A percentile compares a stretch with the other conserved stretches of the same genome.
Evolutionary conservation across 805 yeast species (phyloP).

Genomic region (Wickerhamomyces chambardii): DNA sequence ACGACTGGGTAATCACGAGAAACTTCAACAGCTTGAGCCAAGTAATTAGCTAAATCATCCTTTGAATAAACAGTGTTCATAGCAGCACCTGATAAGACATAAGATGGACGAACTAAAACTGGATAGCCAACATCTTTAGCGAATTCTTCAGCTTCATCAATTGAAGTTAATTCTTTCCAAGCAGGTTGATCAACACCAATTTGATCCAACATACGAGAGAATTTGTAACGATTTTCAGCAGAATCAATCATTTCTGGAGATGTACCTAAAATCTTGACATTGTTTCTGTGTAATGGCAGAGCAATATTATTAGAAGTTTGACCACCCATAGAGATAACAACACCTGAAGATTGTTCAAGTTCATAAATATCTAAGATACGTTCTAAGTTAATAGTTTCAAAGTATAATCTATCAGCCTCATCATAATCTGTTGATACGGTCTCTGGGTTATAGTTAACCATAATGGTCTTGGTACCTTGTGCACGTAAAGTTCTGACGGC

Average conservation of each 20-base stretch:
- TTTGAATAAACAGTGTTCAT: constrained; percentile 93
- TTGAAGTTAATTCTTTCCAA: constrained; percentile 94
- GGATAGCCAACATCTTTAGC: constrained; percentile 91
- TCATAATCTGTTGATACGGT: constrained; percentile 98
- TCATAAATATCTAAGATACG: constrained; percentile 93
- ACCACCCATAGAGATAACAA: constrained; percentile 97
- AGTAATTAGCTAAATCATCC: constrained; percentile 79
- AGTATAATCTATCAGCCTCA: constrained; percentile 94
- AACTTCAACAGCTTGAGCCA: constrained; percentile 93
- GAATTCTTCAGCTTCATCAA: constrained; percentile 86
- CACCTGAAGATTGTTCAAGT: constrained; percentile 84
- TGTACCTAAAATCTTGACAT: constrained; percentile 92
- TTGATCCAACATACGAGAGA: constrained; percentile 92
- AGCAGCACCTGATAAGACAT: constrained; percentile 97
- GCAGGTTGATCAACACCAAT: constrained; percentile 99
- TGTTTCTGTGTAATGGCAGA: constrained; percentile 82
- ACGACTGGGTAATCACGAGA: constrained; percentile 98
- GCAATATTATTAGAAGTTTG: constrained; percentile 98
- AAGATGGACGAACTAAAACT: constrained; percentile 94
- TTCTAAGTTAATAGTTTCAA: constrained; percentile 91
- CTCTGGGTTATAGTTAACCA: constrained; percentile 98
- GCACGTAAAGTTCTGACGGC: constrained; percentile 91
- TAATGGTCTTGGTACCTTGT: constrained; percentile 80
- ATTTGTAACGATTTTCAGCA: constrained; percentile 97
- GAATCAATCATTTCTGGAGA: constrained; percentile 98